phyloP scores from a whole-genome alignment of 2,329 filamentous ascomycete genomes.

The Fusarium sp. region DNA sequence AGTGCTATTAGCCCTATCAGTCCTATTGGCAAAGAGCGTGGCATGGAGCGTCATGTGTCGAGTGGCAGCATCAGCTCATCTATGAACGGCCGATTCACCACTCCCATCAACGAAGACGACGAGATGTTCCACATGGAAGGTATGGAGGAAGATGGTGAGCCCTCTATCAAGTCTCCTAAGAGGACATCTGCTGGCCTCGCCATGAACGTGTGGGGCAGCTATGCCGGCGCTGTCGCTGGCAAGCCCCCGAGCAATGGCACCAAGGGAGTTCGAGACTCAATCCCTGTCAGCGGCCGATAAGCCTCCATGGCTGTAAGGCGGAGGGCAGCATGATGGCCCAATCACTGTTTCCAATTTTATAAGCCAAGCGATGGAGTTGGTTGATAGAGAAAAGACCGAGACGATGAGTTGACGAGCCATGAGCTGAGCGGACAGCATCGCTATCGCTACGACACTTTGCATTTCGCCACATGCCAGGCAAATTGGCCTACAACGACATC shows the following conservation, averaged over 20 bases:
- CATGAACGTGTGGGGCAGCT: conserved; percentile 55
- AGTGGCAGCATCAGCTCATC: conserved; percentile 67
- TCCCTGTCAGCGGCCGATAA: conserved; percentile 50
- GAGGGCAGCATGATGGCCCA: conserved; percentile 18
- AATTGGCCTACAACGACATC: conserved; percentile 22
- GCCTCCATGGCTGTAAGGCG: conserved; percentile 9
- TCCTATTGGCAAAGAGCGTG: conserved; percentile 56
- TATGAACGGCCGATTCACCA: conserved; percentile 68
- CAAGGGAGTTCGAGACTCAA: conserved; percentile 47
- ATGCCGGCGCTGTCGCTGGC: conserved; percentile 52
- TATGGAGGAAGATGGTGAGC: conserved; percentile 72
- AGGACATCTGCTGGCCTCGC: conserved; percentile 59
- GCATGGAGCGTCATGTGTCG: conserved; percentile 68
- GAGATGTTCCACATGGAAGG: conserved; percentile 69
- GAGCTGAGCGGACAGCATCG: conserved; percentile 30
- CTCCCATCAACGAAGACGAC: conserved; percentile 73
- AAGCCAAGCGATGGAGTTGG: conserved; percentile 29
- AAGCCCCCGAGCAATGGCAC: conserved; percentile 45
- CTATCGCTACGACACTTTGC: conserved; percentile 30
- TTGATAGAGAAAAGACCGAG: conserved; percentile 36
- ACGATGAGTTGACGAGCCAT: conserved; percentile 39
- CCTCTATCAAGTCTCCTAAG: conserved; percentile 60
- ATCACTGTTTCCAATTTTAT: conserved; percentile 26
- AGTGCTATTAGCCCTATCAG: conserved; percentile 54
- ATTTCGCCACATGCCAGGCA: conserved; percentile 32